Conservation (phyloP, 768 basidiomycete species). For the Paxillus rubicundulus region DNA sequence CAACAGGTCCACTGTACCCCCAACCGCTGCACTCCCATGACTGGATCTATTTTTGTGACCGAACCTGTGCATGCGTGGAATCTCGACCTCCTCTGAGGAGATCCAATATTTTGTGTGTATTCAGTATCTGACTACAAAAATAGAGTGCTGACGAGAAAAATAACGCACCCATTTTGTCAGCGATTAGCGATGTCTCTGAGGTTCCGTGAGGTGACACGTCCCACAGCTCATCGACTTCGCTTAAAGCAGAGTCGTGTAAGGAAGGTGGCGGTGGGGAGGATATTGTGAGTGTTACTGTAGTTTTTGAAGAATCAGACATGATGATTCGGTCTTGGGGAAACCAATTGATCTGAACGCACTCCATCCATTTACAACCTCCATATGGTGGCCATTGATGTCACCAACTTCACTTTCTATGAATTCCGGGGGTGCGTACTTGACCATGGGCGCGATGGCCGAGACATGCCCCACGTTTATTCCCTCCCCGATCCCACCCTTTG, state of each 20-base stretch:
- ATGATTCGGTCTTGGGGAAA: neutral
- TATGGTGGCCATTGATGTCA: conserved; percentile 47
- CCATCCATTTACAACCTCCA: conserved; percentile 65
- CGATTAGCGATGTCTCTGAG: conserved; percentile 37
- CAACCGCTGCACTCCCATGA: conserved; percentile 2
- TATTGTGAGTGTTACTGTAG: conserved; percentile 35
- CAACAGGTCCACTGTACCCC: conserved; percentile 10
- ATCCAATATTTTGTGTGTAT: conserved; percentile 1
- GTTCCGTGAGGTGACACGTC: conserved; percentile 47
- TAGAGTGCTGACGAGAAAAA: neutral
- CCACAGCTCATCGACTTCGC: conserved; percentile 54
- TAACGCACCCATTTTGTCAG: conserved; percentile 50
- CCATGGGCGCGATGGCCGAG: conserved; percentile 28
- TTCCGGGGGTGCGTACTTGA: conserved; percentile 21
- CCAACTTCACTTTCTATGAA: conserved; percentile 39
- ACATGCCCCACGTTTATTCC: conserved; percentile 13
- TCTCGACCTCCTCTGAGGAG: conserved; percentile 45
- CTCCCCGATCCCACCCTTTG: neutral
- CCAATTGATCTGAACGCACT: conserved; percentile 38
- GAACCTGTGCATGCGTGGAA: conserved; percentile 51
- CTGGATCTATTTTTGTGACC: conserved; percentile 30
- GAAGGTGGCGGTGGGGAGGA: conserved; percentile 41
- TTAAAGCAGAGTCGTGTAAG: conserved; percentile 34
- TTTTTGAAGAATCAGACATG: conserved; percentile 3
- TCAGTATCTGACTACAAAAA: neutral